Base-by-base conservation (phyloP, 257 asterid species). In the Phtheirospermum japonicum region DNA sequence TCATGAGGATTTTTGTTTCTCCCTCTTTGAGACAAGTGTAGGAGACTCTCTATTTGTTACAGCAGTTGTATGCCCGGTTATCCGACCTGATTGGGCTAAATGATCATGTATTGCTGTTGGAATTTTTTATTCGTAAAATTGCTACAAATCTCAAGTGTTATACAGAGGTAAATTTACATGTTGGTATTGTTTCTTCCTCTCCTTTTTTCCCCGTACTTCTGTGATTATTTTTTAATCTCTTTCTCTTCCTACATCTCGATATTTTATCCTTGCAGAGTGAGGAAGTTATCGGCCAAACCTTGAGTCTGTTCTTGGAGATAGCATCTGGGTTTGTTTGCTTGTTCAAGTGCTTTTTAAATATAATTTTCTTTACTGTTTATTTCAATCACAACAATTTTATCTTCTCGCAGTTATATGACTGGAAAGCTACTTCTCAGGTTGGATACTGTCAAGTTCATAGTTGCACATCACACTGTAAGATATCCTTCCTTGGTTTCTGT, bases 31-130 rank as follows among this genome's bases (percentile, higher is more conserved):
- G 56, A 23, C 3, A 23, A 49, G 36, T 59, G 39, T 37, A 20
- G 20, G 73, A 61, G 67, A 65, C 70, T 71, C 59, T 76, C 60
- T 66, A 62, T 71, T 71, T 71, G 61, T 73, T 85, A 83, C 99
- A 93, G 99, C 99, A 87, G 95, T 71, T 93, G 76, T 93, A 93
- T 77, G 85, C 84, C 66, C 86, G 92, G 71, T 73, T 93, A 48
- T 85, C 99, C 30, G 96, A 93, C 54, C 96, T 93, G 74, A 92
- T 93, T 82, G 97, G 99, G 59, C 90, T 93, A 57, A 86, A 87
- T 75, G 97, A 93, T 83, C 99, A 93, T 82, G 85, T 87, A 54
- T 75, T 88, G 75, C 75, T 93, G 36, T 75, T 93, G 84, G 85
- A 93, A 60, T 79, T 89, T 74, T 74, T 89, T 71, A 84, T 93